These are phyloP conservation scores for Actinomortierella ambigua DNA, from an alignment of 371 early-diverging fungal genomes.

Conservation along the genomic window DNA sequence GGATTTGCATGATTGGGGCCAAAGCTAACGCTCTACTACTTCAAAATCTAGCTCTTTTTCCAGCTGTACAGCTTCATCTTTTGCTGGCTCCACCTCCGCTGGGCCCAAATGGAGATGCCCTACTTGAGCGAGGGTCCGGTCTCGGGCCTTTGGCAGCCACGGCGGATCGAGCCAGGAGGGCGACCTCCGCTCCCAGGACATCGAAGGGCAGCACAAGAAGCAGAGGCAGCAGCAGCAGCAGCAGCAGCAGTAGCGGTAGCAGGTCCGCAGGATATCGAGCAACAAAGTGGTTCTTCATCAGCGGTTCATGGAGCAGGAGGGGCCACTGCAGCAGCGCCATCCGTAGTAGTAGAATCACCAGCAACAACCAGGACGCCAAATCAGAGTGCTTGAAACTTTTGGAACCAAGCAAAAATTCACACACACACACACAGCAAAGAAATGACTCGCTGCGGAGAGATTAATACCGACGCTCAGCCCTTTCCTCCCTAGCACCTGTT, in stretches of 20 bases:
- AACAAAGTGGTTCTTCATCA: no score
- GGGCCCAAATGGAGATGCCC: conserved; percentile 36
- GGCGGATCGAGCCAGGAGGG: not conserved
- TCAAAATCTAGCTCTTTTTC: conserved; percentile 13
- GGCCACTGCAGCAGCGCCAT: no score
- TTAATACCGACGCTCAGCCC: no score
- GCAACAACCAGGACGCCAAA: no score
- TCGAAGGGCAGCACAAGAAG: not conserved
- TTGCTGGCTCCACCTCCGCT: conserved; percentile 33
- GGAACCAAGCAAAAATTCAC: no score
- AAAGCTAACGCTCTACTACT: not conserved
- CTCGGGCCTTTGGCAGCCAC: not conserved
- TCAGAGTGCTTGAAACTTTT: no score
- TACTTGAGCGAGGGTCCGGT: conserved; percentile 3
- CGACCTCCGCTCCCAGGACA: not conserved
- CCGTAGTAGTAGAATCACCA: no score
- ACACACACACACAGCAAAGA: no score
- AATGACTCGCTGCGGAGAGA: no score
- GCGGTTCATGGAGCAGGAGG: no score
- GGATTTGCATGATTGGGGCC: not conserved
- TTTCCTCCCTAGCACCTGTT: no score
- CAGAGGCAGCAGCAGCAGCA: not conserved
- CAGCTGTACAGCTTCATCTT: conserved; percentile 37
- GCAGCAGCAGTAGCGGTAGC: not conserved
- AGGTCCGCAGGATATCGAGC: no score